Evolutionary conservation across 495 filamentous ascomycete genomes (phyloP), one percentile per base, ranked within the genome.

Genomic region (Astrocystis sublimbata): DNA sequence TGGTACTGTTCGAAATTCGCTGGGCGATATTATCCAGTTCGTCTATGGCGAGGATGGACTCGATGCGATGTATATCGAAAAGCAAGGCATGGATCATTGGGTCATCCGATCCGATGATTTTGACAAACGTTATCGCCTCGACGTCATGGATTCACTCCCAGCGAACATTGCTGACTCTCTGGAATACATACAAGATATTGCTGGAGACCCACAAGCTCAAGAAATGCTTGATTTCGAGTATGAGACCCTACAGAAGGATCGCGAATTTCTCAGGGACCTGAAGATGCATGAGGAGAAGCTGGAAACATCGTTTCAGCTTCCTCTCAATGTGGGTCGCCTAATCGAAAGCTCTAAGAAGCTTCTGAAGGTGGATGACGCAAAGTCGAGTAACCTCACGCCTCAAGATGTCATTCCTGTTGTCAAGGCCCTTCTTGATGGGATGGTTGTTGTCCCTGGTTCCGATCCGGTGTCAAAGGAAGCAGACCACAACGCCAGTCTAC

Each of bases 11-110:
- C 89, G 94, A 19, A 98, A 99, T 75, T 98, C 96, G 28, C 83
- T 97, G 35, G 93, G 93, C 35, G 94, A 98, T 72, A 90, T 99
- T 65, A 90, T 99, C 53, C 93, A 99, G 75, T 98, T 98, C 77
- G 81, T 97, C 54, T 99, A 99, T 63, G 94, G 94, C 65, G 96
- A 99, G 73, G 94, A 99, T 74, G 94, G 94, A 65, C 83, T 97
- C 5, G 94, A 99, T 69, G 94, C 88, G 69, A 86, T 87, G 47
- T 82, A 86, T 65, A 98, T 99, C 57, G 94, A 99, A 75, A 88
- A 92, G 61, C 96, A 99, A 71, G 81, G 84, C 12, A 86, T 99
- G 56, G 92, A 97, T 68, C 87, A 89, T 72, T 89, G 97, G 69
- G 86, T 83, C 58, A 85, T 89, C 68, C 90, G 89, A 23, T 80